These are phyloP conservation scores for Debaryomyces sp. DNA, from an alignment of 1,139 yeast genomes.

Conservation along the genomic window DNA sequence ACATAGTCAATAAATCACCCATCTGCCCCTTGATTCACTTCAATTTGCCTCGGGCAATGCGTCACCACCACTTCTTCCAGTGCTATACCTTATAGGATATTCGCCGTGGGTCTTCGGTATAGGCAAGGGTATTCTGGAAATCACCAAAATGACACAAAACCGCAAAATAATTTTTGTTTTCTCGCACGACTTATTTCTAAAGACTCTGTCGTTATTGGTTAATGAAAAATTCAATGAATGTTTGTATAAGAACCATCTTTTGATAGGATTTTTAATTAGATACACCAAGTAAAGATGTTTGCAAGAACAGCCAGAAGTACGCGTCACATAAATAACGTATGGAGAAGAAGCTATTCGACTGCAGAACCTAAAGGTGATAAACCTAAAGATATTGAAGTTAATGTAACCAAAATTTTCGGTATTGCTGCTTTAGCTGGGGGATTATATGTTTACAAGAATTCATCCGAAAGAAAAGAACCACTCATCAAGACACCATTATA, in stretches of 20 bases:
- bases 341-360: constrained; percentile 34
- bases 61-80: not conserved
- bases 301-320: constrained; percentile 20
- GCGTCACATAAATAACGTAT: constrained; percentile 18
- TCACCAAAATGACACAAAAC: not conserved
- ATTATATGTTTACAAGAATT: constrained; percentile 41
- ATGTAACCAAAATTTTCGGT: constrained; percentile 44
- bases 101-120: not conserved
- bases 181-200: constrained; percentile 1
- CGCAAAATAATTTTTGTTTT: not conserved
- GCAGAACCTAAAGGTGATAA: constrained; percentile 30
- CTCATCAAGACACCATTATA: constrained; percentile 43
- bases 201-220: constrained; percentile 8
- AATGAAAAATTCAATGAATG: constrained; percentile 5
- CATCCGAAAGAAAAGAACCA: constrained; percentile 40
- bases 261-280: not conserved
- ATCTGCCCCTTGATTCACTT: not conserved
- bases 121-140: not conserved
- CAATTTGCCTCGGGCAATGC: not conserved
- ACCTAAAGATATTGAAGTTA: constrained; percentile 41
- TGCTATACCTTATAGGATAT: not conserved
- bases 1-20: not conserved
- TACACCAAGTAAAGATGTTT: constrained; percentile 22
- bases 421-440: constrained; percentile 45
- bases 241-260: not conserved